These are phyloP conservation scores for Echium plantagineum DNA, from an alignment of 257 asterid species.

Conservation along the genomic window DNA sequence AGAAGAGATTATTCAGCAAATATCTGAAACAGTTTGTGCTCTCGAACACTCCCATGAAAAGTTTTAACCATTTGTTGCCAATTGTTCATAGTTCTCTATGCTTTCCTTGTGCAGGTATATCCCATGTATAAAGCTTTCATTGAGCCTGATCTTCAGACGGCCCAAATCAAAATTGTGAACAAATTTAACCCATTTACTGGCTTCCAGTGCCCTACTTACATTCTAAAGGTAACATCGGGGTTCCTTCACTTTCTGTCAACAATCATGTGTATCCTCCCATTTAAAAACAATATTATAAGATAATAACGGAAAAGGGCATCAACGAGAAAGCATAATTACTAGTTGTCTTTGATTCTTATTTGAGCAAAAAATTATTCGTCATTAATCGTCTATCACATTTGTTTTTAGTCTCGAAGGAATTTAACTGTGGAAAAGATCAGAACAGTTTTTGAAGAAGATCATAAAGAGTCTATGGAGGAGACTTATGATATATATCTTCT, in stretches of 20 bases:
- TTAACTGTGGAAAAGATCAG: constrained; percentile 56
- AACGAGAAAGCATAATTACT: no score
- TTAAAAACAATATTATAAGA: no score
- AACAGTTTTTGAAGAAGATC: constrained; percentile 56
- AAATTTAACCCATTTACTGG: constrained; percentile 96
- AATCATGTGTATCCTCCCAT: no score
- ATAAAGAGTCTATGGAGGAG: constrained; percentile 54
- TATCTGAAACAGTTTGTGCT: constrained; percentile 84
- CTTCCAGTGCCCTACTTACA: constrained; percentile 89
- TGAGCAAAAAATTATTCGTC: no score
- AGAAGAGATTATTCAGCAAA: constrained; percentile 93
- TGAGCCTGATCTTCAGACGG: constrained; percentile 95
- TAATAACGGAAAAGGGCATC: no score
- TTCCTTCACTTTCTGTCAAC: not conserved
- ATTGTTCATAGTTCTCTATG: constrained; percentile 4
- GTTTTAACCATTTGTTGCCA: constrained; percentile 3
- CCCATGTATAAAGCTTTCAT: constrained; percentile 98
- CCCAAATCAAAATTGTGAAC: constrained; percentile 84
- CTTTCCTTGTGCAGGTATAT: constrained; percentile 60
- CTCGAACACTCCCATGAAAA: constrained; percentile 11
- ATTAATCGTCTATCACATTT: constrained; percentile 2
- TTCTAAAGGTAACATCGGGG: constrained; percentile 53
- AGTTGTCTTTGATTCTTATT: no score
- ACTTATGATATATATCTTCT: constrained; percentile 91
- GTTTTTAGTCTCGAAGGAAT: constrained; percentile 52